These are phyloP conservation scores for Phaeomoniella chlamydospora DNA, from an alignment of 2,329 filamentous ascomycete genomes.

Conservation along the genomic window DNA sequence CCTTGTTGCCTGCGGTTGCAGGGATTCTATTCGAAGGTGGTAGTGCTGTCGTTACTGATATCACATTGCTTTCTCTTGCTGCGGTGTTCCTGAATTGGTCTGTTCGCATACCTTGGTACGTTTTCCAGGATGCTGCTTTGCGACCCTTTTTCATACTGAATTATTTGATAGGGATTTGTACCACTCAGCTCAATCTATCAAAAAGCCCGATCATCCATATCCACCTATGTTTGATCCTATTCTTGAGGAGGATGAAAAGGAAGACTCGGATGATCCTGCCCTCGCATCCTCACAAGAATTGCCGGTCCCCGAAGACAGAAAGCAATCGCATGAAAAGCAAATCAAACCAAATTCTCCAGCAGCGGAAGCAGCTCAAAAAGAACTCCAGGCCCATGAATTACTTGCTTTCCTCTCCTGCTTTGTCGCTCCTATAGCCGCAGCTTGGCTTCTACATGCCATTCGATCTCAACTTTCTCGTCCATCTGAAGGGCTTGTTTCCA, in stretches of 20 bases:
- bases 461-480: constrained; percentile 67
- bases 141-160: constrained; percentile 2
- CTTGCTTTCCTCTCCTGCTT: constrained; percentile 68
- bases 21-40: constrained; percentile 78
- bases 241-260: constrained; percentile 16
- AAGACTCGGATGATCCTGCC: constrained; percentile 9
- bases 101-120: constrained; percentile 75
- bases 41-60: constrained; percentile 66
- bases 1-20: constrained; percentile 70
- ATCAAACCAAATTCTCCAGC: constrained; percentile 7
- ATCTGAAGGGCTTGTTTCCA: constrained; percentile 75
- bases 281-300: constrained; percentile 2
- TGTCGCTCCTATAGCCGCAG: constrained; percentile 60
- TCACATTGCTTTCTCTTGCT: constrained; percentile 65
- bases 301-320: constrained; percentile 1
- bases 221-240: constrained; percentile 12
- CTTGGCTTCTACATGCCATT: constrained; percentile 70
- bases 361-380: constrained; percentile 32
- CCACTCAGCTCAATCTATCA: constrained; percentile 51
- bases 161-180: constrained; percentile 51
- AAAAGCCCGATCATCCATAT: constrained; percentile 33
- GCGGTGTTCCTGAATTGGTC: constrained; percentile 88
- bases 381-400: constrained; percentile 62
- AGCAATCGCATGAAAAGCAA: constrained; percentile 1
- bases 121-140: constrained; percentile 2